These are phyloP conservation scores for Afroboletus lepidellus DNA, from an alignment of 1,284 basidiomycete genomes.

Conservation along the genomic window DNA sequence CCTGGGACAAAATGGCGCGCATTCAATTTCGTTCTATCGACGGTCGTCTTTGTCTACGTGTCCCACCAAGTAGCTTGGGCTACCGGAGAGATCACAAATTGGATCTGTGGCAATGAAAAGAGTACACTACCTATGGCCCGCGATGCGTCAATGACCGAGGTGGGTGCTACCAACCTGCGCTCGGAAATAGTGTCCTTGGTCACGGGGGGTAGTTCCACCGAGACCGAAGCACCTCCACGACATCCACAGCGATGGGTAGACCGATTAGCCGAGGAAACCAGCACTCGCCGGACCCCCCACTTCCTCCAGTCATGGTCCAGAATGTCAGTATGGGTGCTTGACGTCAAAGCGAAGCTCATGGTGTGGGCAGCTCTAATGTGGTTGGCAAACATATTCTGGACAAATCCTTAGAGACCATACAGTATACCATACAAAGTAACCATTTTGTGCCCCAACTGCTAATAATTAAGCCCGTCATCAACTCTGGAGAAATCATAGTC, in stretches of 20 bases:
- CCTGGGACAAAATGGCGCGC: slow-evolving; percentile 73
- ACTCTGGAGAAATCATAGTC: slow-evolving; percentile 15
- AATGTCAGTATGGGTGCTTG: slow-evolving; percentile 25
- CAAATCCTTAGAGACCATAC: slow-evolving; percentile 31
- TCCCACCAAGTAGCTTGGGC: slow-evolving; percentile 75
- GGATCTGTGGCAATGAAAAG: slow-evolving; percentile 53
- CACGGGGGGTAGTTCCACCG: slow-evolving; percentile 2
- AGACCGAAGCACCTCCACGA: slow-evolving; percentile 36
- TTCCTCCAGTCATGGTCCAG: slow-evolving; percentile 34
- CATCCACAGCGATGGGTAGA: slow-evolving; percentile 54
- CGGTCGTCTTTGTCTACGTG: slow-evolving; percentile 75
- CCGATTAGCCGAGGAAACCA: slow-evolving; percentile 44
- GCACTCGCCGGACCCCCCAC: slow-evolving; percentile 26
- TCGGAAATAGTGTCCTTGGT: slow-evolving; percentile 15
- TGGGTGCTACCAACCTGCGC: neutral
- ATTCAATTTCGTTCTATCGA: slow-evolving; percentile 74
- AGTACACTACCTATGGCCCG: slow-evolving; percentile 35
- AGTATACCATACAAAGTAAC: slow-evolving; percentile 1
- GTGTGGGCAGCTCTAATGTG: slow-evolving; percentile 47
- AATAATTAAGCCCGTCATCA: neutral
- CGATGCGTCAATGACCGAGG: neutral
- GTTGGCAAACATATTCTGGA: slow-evolving; percentile 58
- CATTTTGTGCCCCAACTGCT: neutral
- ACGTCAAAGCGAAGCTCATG: slow-evolving; percentile 36
- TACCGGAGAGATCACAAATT: slow-evolving; percentile 69